Evolutionary conservation across 345 rosid genomes (phyloP).

Genomic region (Salix viminalis): DNA sequence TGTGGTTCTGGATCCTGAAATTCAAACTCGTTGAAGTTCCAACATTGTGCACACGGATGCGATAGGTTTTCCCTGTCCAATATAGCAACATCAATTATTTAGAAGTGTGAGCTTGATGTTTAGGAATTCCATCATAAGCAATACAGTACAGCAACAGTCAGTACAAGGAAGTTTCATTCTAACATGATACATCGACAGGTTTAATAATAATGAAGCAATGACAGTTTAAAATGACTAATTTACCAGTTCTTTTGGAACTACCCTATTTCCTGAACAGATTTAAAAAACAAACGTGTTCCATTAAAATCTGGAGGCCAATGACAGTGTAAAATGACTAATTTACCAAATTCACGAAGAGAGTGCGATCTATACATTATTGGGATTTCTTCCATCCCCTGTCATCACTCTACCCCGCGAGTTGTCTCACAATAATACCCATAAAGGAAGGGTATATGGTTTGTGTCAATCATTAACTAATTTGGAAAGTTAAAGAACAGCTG

Average conservation of each 20-base stretch:
- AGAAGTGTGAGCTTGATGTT: background rate
- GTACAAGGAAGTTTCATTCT: background rate
- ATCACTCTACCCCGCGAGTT: background rate
- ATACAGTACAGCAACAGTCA: background rate
- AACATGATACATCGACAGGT: background rate
- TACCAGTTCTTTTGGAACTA: background rate
- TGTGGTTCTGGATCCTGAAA: constrained; percentile 93
- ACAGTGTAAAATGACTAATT: background rate
- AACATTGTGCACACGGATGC: constrained; percentile 86
- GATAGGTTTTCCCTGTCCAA: constrained; percentile 77
- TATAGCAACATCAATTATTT: constrained; percentile 4
- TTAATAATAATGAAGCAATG: too few species aligned
- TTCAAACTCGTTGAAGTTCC: constrained; percentile 88
- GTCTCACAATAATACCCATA: background rate
- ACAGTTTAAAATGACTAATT: too few species aligned
- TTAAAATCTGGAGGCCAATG: background rate
- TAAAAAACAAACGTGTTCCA: background rate
- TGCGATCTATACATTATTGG: background rate
- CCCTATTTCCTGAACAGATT: background rate
- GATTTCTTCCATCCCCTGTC: background rate
- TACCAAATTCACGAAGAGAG: background rate
- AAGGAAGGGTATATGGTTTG: background rate
- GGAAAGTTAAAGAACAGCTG: background rate
- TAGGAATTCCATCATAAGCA: constrained; percentile 2
- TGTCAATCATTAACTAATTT: background rate